Base-by-base conservation (phyloP, 2,329 filamentous ascomycete species). In the Monascus ruber region DNA sequence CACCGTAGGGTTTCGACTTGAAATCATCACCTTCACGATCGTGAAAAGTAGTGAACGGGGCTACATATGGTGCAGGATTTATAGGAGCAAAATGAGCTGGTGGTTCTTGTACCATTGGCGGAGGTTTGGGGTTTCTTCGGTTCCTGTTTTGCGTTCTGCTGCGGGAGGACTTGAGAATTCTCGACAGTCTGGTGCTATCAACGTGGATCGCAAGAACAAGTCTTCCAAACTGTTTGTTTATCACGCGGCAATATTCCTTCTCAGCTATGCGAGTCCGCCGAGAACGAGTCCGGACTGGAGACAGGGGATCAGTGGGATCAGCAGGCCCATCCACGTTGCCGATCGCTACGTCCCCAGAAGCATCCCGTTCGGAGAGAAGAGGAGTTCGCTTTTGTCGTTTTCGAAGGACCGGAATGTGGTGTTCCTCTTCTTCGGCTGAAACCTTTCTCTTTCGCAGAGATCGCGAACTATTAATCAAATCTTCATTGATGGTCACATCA, bases 1-100 rank as follows among this genome's bases (percentile, higher is more conserved):
- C 91, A 26, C 91, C 91, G 48, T 96, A 98, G 0, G 91, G 91
- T 58, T 94, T 96, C 36, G 83, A 83, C 59, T 93, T 94, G 31
- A 79, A 69, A 52, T 96, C 88, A 43, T 95, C 88, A 11, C 79
- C 79, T 50, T 95, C 89, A 48, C 84, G 85, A 49, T 95, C 89
- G 44, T 83, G 83, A 47, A 95, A 88, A 0, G 85, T 85, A 51
- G 89, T 89, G 55, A 93, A 89, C 1, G 85, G 83, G 44, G 86
- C 82, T 1, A 78, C 77, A 54, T 85, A 88, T 65, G 51, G 76
- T 59, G 53, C 73, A 54, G 56, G 74, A 60, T 64, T 77, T 65
- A 62, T 81, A 56, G 62, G 81, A 56, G 73, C 68, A 40, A 76
- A 77, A 48, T 77, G 65, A 59, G 71, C 76, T 55, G 70, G 71